Percentiles rank a stretch among this genome's conserved stretches.
Conservation (phyloP, 2,329 filamentous ascomycete genomes). For the Stachybotrys elegans region DNA sequence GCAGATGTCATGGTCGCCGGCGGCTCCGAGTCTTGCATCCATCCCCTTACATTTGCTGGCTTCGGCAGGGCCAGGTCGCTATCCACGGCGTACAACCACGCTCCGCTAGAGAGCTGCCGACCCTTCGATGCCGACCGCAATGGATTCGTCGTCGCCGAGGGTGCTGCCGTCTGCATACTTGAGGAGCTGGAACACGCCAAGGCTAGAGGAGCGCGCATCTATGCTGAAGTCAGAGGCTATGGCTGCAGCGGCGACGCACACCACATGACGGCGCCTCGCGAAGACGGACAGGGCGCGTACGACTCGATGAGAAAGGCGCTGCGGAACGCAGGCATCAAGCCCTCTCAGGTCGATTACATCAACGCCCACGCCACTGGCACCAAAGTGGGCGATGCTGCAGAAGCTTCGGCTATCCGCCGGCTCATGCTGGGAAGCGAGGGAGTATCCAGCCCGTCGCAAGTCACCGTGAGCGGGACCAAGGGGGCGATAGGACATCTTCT, state of each 20-base stretch:
- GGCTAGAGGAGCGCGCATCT: constrained; percentile 71
- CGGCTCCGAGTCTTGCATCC: constrained; percentile 90
- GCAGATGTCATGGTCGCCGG: constrained; percentile 96
- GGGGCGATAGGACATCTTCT: constrained; percentile 88
- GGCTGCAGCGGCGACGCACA: constrained; percentile 86
- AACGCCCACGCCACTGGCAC: constrained; percentile 96
- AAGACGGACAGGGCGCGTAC: constrained; percentile 75
- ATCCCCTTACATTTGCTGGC: constrained; percentile 86
- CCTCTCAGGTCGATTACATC: constrained; percentile 76
- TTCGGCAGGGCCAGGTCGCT: constrained; percentile 86
- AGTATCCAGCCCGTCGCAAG: constrained; percentile 50
- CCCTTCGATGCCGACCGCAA: constrained; percentile 78
- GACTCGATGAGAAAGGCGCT: constrained; percentile 83
- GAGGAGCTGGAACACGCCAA: constrained; percentile 90
- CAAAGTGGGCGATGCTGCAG: constrained; percentile 76
- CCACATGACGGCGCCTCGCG: constrained; percentile 87
- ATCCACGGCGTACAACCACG: constrained; percentile 72
- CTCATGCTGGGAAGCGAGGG: constrained; percentile 73
- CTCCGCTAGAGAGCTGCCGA: constrained; percentile 66
- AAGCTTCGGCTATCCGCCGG: constrained; percentile 75
- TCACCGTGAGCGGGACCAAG: constrained; percentile 91
- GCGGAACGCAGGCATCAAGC: constrained; percentile 63
- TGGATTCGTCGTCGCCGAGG: constrained; percentile 92
- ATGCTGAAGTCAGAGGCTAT: constrained; percentile 86
- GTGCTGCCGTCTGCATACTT: constrained; percentile 79